These are phyloP conservation scores for Yueomyces sp. DNA, from an alignment of 805 yeast genomes.

Conservation along the genomic window DNA sequence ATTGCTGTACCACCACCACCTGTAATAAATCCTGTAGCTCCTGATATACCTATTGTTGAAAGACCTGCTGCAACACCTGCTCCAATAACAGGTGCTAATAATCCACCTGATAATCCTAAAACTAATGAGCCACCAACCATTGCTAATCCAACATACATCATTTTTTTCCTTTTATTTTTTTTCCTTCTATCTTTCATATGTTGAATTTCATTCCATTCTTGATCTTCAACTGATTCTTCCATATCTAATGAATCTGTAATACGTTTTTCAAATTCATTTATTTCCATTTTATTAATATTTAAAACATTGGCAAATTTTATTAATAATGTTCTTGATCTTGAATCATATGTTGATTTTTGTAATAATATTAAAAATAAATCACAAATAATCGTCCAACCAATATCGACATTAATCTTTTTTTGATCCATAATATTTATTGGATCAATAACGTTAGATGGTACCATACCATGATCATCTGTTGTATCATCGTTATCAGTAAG, in stretches of 20 bases:
- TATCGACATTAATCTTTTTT: constrained; percentile 46
- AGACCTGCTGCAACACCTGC: constrained; percentile 97
- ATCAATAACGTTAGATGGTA: constrained; percentile 11
- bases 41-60: constrained; percentile 85
- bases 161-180: constrained; percentile 47
- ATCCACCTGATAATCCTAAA: constrained; percentile 87
- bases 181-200: constrained; percentile 63
- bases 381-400: constrained; percentile 89
- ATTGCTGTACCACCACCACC: constrained; percentile 95
- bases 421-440: constrained; percentile 25
- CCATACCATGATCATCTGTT: not conserved
- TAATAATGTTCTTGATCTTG: constrained; percentile 76
- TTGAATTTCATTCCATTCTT: constrained; percentile 59
- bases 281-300: constrained; percentile 48
- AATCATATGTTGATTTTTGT: constrained; percentile 76
- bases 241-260: constrained; percentile 83
- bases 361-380: constrained; percentile 72
- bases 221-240: constrained; percentile 62
- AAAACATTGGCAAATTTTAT: constrained; percentile 52
- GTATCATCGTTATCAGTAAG: not conserved
- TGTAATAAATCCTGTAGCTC: constrained; percentile 86
- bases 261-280: constrained; percentile 80
- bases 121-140: constrained; percentile 93
- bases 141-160: constrained; percentile 86
- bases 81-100: constrained; percentile 94